Base-by-base conservation (phyloP, 495 filamentous ascomycete species). In the Aspergillus leporis region DNA sequence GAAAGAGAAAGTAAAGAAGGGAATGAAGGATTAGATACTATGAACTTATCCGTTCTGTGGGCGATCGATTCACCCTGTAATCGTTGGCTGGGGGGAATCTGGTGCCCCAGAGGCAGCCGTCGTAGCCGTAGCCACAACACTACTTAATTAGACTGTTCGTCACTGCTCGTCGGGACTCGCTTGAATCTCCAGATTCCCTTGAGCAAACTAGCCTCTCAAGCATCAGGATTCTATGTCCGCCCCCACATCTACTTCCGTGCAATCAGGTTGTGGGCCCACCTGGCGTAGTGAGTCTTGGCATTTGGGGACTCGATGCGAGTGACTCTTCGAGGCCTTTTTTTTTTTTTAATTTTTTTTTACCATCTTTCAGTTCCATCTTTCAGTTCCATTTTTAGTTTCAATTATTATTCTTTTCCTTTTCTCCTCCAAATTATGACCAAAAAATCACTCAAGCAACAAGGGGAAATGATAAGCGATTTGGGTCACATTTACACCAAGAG, bases 211-310 rank as follows among this genome's bases (percentile, higher is more conserved):
- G 34, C 34, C 34, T 38, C 34, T 38, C 10, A 32, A 32, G 31
- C 58, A 56, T 62, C 57, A 62, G 51, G 25, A 48, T 19, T 54
- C 50, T 51, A 51, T 53, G 57, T 19, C 51, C 55, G 60, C 58
- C 56, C 58, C 64, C 64, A 58, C 61, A 53, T 19, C 48, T 23
- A 12, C 53, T 54, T 61, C 55, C 61, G 43, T 56, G 50, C 61
- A 63, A 61, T 63, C 56, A 64, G 53, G 32, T 56, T 30, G 40
- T 45, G 40, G 53, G 25, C 51, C 54, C 59, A 59, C 30, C 30
- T 36, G 38, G 38, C 43, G 53, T 61, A 62, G 64, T 59, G 52
- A 21, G 21, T 48, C 64, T 66, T 66, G 64, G 61, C 64, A 48
- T 47, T 41, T 54, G 18, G 46, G 48, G 58, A 63, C 52, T 63